Evolutionary conservation across 202 grass and related monocot species (phyloP).

Genomic region (Setaria viridis): DNA sequence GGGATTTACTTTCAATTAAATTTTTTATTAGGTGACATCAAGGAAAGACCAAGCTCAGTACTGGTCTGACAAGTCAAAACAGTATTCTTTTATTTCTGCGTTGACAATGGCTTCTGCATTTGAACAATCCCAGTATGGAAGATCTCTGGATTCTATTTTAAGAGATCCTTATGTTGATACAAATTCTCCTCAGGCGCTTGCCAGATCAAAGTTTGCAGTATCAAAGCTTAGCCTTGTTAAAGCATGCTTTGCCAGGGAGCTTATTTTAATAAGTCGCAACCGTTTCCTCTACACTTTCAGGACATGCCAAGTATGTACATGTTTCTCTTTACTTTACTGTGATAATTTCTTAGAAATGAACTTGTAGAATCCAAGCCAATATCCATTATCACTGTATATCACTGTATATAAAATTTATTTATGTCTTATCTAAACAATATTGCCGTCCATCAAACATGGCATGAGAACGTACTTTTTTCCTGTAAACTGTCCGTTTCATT

Average conservation of each 20-base stretch:
- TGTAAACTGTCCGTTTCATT: background rate
- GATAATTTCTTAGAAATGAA: conserved; percentile 18
- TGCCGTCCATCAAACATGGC: background rate
- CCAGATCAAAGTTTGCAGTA: conserved; percentile 70
- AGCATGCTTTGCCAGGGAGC: conserved; percentile 68
- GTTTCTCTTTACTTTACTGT: background rate
- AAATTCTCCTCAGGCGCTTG: conserved; percentile 49
- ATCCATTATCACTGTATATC: background rate
- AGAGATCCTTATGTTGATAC: conserved; percentile 17
- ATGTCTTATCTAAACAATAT: background rate
- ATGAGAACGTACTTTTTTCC: background rate
- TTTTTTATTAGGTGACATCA: conserved; percentile 60
- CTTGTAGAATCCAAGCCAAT: background rate
- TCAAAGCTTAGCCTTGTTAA: conserved; percentile 61
- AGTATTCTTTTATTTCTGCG: conserved; percentile 61
- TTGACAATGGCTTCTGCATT: conserved; percentile 63
- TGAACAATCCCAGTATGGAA: conserved; percentile 63
- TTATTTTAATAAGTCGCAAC: conserved; percentile 69
- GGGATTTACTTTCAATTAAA: conserved; percentile 13
- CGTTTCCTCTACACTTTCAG: conserved; percentile 76
- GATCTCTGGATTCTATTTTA: conserved; percentile 37
- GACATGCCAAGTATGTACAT: conserved; percentile 67
- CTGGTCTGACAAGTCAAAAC: conserved; percentile 62
- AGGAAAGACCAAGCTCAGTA: conserved; percentile 84
- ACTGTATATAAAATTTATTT: background rate